phyloP scores from a whole-genome alignment of 2,329 filamentous ascomycete species.

The Colletotrichum sidae region DNA sequence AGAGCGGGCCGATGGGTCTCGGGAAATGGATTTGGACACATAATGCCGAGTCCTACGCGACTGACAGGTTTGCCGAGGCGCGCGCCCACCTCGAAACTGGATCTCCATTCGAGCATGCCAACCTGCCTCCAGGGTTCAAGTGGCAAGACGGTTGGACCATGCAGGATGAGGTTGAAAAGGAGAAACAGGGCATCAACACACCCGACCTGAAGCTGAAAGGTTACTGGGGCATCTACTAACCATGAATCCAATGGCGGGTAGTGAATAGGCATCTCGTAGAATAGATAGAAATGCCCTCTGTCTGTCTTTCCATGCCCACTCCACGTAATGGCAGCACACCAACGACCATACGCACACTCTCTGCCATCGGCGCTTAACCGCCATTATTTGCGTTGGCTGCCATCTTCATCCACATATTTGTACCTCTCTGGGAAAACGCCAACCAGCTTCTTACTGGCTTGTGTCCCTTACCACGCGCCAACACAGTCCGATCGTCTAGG shows the following conservation, averaged over 20 bases:
- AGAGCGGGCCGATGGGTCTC: conserved; percentile 13
- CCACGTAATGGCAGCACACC: conserved; percentile 39
- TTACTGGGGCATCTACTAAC: conserved; percentile 18
- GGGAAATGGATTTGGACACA: conserved; percentile 17
- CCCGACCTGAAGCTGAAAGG: conserved; percentile 21
- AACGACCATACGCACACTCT: too few relatives aligned
- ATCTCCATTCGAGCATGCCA: conserved; percentile 9
- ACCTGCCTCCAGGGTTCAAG: conserved; percentile 8
- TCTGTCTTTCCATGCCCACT: too few relatives aligned
- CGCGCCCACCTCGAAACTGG: conserved; percentile 3
- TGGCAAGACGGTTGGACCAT: conserved; percentile 15
- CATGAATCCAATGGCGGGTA: neutral
- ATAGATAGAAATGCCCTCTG: neutral
- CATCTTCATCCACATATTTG: too few relatives aligned
- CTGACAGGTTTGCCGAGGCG: conserved; percentile 1
- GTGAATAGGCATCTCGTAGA: neutral
- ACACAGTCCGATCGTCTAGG: conserved; percentile 56
- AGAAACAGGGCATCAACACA: conserved; percentile 17
- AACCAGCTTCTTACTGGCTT: conserved; percentile 40
- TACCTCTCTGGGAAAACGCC: too few relatives aligned
- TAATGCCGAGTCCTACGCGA: conserved; percentile 7
- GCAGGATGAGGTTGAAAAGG: conserved; percentile 20
- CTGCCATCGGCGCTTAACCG: too few relatives aligned
- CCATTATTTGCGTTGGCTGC: too few relatives aligned
- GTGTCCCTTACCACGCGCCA: conserved; percentile 46